Evolutionary conservation across 495 filamentous ascomycete genomes (phyloP).

Genomic region (Cryomyces minteri): DNA sequence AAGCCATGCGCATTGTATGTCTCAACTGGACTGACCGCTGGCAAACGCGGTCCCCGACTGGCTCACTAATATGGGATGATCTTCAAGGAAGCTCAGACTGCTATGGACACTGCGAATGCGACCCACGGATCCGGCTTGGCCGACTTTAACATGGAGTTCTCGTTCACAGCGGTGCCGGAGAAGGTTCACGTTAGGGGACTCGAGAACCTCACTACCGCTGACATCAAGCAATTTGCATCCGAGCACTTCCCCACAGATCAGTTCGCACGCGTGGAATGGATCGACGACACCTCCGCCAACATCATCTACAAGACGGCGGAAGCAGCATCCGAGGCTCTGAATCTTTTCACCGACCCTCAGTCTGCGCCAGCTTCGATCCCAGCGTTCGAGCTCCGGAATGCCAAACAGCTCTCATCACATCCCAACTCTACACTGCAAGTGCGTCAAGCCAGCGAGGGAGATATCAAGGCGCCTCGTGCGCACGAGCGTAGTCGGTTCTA

Average conservation of each 20-base stretch:
- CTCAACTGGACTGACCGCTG: background rate
- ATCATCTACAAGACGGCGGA: conserved; percentile 52
- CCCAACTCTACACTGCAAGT: conserved; percentile 54
- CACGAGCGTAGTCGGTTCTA: conserved; percentile 76
- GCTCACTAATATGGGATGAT: too few relatives aligned
- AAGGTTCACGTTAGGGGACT: conserved; percentile 75
- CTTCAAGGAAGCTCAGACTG: too few relatives aligned
- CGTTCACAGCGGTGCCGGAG: conserved; percentile 21
- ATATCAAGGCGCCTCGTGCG: conserved; percentile 62
- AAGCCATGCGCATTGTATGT: background rate
- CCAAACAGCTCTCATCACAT: conserved; percentile 43
- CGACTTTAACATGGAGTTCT: background rate
- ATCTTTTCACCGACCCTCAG: conserved; percentile 32
- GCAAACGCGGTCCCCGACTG: too few relatives aligned
- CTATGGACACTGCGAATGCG: too few relatives aligned
- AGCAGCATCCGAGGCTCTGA: conserved; percentile 55
- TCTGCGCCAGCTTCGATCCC: conserved; percentile 24
- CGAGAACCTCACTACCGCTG: conserved; percentile 57
- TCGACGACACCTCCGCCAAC: conserved; percentile 85
- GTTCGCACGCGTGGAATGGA: conserved; percentile 66
- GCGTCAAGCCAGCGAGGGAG: conserved; percentile 51
- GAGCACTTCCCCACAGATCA: conserved; percentile 38
- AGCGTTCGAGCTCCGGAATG: conserved; percentile 32
- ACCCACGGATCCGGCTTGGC: background rate
- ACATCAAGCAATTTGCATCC: conserved; percentile 51